These are phyloP conservation scores for Alternaria metachromatica DNA, from an alignment of 2,329 filamentous ascomycete species.

Conservation along the genomic window DNA sequence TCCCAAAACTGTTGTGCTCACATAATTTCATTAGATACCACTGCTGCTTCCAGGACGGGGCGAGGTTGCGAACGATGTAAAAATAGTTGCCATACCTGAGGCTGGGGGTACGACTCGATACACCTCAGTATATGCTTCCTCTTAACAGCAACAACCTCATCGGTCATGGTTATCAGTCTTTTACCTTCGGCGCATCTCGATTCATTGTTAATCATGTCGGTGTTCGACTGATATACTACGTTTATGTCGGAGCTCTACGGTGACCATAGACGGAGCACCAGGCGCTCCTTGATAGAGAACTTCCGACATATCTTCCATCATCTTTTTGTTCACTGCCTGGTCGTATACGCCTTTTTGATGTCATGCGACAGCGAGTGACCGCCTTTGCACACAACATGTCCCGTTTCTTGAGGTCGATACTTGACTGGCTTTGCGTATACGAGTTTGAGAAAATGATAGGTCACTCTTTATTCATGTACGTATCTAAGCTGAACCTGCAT, in stretches of 20 bases:
- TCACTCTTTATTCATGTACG: background rate
- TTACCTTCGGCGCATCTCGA: background rate
- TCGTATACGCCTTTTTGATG: background rate
- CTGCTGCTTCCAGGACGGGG: background rate
- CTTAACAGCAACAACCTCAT: background rate
- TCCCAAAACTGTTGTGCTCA: background rate
- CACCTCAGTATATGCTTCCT: background rate
- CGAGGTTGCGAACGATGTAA: background rate
- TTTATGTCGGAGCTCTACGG: background rate
- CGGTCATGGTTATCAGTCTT: background rate
- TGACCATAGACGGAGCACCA: background rate
- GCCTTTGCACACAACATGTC: background rate
- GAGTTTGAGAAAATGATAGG: background rate
- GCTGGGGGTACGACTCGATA: background rate
- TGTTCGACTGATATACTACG: background rate
- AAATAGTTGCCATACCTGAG: background rate
- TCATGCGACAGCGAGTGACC: background rate
- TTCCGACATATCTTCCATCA: background rate
- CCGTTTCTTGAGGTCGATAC: background rate
- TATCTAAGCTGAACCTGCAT: background rate
- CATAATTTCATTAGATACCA: background rate
- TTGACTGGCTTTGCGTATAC: background rate
- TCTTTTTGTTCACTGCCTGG: background rate
- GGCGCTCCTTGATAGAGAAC: background rate
- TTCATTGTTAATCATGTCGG: background rate